Conservation (phyloP, 371 early-diverging fungal genomes). For the Actinomortierella ambigua region DNA sequence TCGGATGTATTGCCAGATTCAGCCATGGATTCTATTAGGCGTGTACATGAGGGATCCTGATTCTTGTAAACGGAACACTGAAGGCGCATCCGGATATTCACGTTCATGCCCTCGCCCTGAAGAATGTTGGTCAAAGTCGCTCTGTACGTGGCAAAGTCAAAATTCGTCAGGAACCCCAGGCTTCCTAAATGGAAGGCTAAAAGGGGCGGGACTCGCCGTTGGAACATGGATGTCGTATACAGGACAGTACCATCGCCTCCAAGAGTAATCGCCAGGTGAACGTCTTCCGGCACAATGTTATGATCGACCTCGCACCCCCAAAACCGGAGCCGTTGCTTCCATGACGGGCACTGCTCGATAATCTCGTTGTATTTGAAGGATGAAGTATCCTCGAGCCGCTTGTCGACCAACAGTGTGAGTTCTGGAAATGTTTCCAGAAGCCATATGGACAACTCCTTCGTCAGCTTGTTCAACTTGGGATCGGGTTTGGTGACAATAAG, state of each 20-base stretch:
- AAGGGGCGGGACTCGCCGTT: slow-evolving; percentile 83
- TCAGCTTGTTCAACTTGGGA: slow-evolving; percentile 69
- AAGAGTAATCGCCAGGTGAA: slow-evolving; percentile 55
- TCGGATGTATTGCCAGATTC: too few species aligned
- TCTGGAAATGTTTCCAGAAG: slow-evolving; percentile 55
- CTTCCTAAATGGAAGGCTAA: slow-evolving; percentile 90
- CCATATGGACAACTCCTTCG: slow-evolving; percentile 83
- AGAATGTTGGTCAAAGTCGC: slow-evolving; percentile 65
- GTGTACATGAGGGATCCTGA: background rate
- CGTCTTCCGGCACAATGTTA: slow-evolving; percentile 36
- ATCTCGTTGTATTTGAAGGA: slow-evolving; percentile 50
- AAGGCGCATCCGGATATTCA: slow-evolving; percentile 89
- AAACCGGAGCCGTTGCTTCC: slow-evolving; percentile 48
- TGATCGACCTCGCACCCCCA: slow-evolving; percentile 59
- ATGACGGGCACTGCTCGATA: slow-evolving; percentile 37
- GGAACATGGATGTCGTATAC: slow-evolving; percentile 88
- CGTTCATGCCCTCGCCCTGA: slow-evolving; percentile 73
- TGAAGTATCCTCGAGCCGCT: slow-evolving; percentile 44
- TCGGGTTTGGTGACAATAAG: slow-evolving; percentile 94
- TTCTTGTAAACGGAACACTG: slow-evolving; percentile 77
- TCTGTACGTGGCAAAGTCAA: slow-evolving; percentile 71
- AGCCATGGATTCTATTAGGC: too few species aligned
- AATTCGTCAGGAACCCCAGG: slow-evolving; percentile 91
- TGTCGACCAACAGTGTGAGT: slow-evolving; percentile 53
- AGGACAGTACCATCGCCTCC: slow-evolving; percentile 92